Evolutionary conservation across 495 filamentous ascomycete species (phyloP), one percentile per base, ranked within the genome.

Genomic region (Daldinia decipiens): DNA sequence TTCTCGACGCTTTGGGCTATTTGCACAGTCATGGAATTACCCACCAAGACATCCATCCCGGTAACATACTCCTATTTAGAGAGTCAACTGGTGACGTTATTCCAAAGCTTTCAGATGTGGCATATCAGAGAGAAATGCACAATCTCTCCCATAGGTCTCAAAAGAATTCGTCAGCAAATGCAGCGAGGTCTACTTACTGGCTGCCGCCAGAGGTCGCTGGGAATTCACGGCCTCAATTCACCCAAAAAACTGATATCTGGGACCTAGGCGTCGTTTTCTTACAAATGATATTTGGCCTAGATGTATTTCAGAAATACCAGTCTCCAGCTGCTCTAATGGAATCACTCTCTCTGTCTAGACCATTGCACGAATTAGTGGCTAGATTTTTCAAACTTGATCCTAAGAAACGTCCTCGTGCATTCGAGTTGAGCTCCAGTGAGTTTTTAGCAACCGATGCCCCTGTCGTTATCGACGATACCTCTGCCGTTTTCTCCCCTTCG

Each of bases 201-300:
- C 76, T 90, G 27, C 89, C 95, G 5, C 91, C 94, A 15, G 95
- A 98, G 77, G 79, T 92, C 39, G 86, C 90, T 1, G 86, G 88
- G 47, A 83, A 83, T 26, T 82, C 83, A 52, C 84, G 86, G 21
- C 80, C 85, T 0, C 82, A 87, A 47, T 85, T 84, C 27, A 91
- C 89, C 9, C 89, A 90, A 71, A 97, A 96, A 77, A 92, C 93
- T 0, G 96, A 98, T 78, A 87, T 99, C 13, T 99, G 95, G 95
- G 90, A 97, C 70, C 87, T 98, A 69, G 95, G 95, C 4, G 87
- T 97, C 40, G 85, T 97, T 19, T 88, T 97, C 70, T 79, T 97
- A 29, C 94, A 98, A 77, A 97, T 98, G 93, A 83, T 93, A n/a
- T 95, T 97, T 74, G 95, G 95, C 27, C 80, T 92, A 59, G 86